phyloP scores from a whole-genome alignment of 1,284 basidiomycete genomes.

The Ustilago esculenta region DNA sequence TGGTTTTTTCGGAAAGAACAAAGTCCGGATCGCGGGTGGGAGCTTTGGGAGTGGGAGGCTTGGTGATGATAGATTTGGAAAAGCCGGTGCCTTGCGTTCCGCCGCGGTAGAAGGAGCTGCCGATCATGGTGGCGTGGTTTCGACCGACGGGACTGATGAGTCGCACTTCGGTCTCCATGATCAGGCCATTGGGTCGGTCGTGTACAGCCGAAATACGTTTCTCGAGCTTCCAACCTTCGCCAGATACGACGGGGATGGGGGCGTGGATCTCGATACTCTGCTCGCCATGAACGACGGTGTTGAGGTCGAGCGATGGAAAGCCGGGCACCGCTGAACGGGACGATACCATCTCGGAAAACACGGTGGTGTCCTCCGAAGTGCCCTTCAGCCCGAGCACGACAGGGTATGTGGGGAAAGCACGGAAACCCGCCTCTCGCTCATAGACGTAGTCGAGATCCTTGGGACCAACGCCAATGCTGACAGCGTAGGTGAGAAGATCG shows the following conservation, averaged over 20 bases:
- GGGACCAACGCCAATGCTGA: conserved; percentile 62
- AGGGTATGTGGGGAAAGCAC: conserved; percentile 67
- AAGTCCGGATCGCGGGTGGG: conserved; percentile 50
- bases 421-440: conserved; percentile 63
- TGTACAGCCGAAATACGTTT: conserved; percentile 56
- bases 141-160: conserved; percentile 53
- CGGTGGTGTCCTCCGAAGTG: conserved; percentile 55
- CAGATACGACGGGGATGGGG: conserved; percentile 56
- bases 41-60: conserved; percentile 38
- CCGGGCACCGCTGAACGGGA: conserved; percentile 42
- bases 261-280: conserved; percentile 66
- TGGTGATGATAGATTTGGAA: conserved; percentile 38
- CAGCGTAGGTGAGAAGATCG: conserved; percentile 65
- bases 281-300: conserved; percentile 68
- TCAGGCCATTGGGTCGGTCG: conserved; percentile 54
- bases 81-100: conserved; percentile 58
- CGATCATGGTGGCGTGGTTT: conserved; percentile 55
- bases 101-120: conserved; percentile 57
- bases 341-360: conserved; percentile 62
- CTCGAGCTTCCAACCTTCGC: conserved; percentile 56
- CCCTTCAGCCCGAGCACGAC: conserved; percentile 65
- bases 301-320: conserved; percentile 64
- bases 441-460: conserved; percentile 66
- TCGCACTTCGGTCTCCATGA: conserved; percentile 54
- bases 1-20: conserved; percentile 40